Percentiles rank a stretch among this genome's conserved stretches.
These are phyloP conservation scores for Odontarrhena argentea DNA, from an alignment of 345 rosid species.

Conservation along the genomic window DNA sequence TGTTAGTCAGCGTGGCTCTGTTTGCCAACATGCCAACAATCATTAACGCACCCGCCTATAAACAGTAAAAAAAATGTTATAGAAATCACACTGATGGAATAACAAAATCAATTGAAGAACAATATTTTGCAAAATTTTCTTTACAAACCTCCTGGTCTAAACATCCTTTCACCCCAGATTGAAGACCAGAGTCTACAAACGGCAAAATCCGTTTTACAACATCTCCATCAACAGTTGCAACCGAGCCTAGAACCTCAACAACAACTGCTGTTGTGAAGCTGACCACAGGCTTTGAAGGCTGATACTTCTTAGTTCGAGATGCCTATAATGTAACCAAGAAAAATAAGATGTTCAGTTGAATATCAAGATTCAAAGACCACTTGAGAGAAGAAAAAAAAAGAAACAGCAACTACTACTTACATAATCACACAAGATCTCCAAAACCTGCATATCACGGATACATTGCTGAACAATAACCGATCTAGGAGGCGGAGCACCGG, in stretches of 20 bases:
- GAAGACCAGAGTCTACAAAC: slow-evolving; percentile 75
- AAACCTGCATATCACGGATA: slow-evolving; percentile 73
- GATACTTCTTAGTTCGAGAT: slow-evolving; percentile 67
- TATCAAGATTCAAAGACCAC: slow-evolving; percentile 14
- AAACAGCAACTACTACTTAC: slow-evolving; percentile 60
- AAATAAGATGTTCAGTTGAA: slow-evolving; percentile 21
- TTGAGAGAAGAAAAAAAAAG: not conserved
- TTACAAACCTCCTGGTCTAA: slow-evolving; percentile 77
- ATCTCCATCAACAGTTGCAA: slow-evolving; percentile 60
- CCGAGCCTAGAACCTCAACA: slow-evolving; percentile 71
- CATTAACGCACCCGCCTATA: slow-evolving; percentile 93
- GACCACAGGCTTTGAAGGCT: slow-evolving; percentile 60
- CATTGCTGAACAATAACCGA: slow-evolving; percentile 87
- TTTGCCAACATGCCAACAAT: slow-evolving; percentile 71
- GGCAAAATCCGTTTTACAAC: slow-evolving; percentile 76
- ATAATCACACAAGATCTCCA: slow-evolving; percentile 78
- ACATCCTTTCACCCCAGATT: slow-evolving; percentile 54
- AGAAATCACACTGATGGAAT: slow-evolving; percentile 15
- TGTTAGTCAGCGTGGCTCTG: slow-evolving; percentile 65
- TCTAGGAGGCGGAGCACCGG: slow-evolving; percentile 91
- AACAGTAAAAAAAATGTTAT: slow-evolving; percentile 7
- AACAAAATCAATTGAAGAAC: slow-evolving; percentile 2
- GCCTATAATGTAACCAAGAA: slow-evolving; percentile 51
- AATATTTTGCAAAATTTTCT: slow-evolving; percentile 21
- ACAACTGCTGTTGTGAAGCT: slow-evolving; percentile 85